Base-by-base conservation (phyloP, 176 grass and related monocot genomes). In the Juncus inflexus region DNA sequence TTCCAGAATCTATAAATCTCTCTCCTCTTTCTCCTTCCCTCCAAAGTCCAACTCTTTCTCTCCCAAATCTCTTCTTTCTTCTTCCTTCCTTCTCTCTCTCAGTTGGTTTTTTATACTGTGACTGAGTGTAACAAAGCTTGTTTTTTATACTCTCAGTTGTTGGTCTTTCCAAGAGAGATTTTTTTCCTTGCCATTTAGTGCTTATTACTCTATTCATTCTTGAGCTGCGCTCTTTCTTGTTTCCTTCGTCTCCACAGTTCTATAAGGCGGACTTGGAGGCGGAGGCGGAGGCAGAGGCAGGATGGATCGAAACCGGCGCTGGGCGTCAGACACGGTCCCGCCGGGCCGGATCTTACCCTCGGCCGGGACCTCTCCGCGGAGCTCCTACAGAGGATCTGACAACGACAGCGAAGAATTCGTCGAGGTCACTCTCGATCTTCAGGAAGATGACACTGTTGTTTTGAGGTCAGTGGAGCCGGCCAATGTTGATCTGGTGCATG, bases 361-460 rank as follows among this genome's bases (percentile, higher is more conserved):
- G 54, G 76, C 72, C 7, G 82, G 70, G 39, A 92, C 95, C 6
- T 90, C 95, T 54, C 85, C 88, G 19, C 64, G 83, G 61, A 73
- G 67, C 52, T 84, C 90, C 16, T 72, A 67, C 19, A 54, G 45
- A 64, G 64, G 61, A 57, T 82, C 85, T 9, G 85, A 92, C 52
- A 81, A 84, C 55, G 83, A 71, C 68, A 57, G 74, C 9, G 95
- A 92, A 80, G 94, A 99, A 80, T 87, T 99, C 61, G 95, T 99
- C n/a, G 95, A 99, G 83, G 89, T 99, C 16, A 99, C 95, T 42
- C 83, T 99, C 50, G 95, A 99, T 69, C 65, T 99, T 61, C 85
- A 99, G 78, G 95, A 90, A 8, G 92, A 97, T 63, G 83, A 99
- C 61, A 99, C 85, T 70, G 90, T 99, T 78, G 86, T 99, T 38